phyloP scores from a whole-genome alignment of 2,329 filamentous ascomycete genomes.

The Cordyceps fumosorosea region DNA sequence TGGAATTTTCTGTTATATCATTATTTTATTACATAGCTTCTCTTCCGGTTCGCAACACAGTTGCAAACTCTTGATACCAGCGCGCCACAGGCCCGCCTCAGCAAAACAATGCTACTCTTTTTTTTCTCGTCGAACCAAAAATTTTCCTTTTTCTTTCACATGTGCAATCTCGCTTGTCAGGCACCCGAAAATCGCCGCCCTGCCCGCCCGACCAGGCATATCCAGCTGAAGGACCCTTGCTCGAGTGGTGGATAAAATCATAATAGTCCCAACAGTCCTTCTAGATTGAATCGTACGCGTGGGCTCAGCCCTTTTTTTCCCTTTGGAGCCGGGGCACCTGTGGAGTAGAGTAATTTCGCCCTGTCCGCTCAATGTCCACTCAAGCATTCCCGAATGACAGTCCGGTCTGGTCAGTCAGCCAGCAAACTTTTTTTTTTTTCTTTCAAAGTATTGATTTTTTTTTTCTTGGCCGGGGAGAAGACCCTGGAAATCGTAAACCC shows the following conservation, averaged over 20 bases:
- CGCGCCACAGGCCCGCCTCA: conserved; percentile 5
- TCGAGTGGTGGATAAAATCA: not conserved
- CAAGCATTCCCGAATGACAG: not conserved
- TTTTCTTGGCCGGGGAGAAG: not conserved
- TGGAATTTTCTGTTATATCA: not conserved
- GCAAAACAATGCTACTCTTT: conserved; percentile 6
- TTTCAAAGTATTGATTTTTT: no score
- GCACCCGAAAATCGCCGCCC: conserved; percentile 5
- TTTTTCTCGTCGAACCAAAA: not conserved
- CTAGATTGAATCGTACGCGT: not conserved
- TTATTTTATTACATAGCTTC: not conserved
- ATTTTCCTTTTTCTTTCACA: not conserved
- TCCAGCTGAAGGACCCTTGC: not conserved
- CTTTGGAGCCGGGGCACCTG: not conserved
- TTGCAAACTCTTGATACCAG: conserved; percentile 2
- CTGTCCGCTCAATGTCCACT: conserved; percentile 4
- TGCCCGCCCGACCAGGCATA: not conserved
- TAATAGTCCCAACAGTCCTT: not conserved
- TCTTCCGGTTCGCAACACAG: not conserved
- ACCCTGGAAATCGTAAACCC: not conserved
- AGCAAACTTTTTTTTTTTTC: not conserved
- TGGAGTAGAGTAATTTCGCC: conserved; percentile 4
- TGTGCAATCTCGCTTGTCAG: conserved; percentile 3
- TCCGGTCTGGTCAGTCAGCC: not conserved
- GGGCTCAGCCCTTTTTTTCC: not conserved